Base-by-base conservation (phyloP, 345 rosid genomes). In the Punica granatum region DNA sequence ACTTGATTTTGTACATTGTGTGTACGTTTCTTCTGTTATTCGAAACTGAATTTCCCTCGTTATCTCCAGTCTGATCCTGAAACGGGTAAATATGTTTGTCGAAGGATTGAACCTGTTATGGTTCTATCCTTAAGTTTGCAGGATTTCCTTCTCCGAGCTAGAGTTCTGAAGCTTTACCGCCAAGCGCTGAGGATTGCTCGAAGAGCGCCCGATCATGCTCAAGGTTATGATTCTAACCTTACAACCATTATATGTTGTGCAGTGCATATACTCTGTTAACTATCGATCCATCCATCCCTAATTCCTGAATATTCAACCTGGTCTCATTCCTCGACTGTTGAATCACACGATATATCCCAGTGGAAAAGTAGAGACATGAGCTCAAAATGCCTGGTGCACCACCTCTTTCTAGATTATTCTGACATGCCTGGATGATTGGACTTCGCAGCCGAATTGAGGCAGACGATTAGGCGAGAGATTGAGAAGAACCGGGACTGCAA, bases 91-190 rank as follows among this genome's bases (percentile, higher is more conserved):
- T 7, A 13, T 46, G 10, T 33, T 43, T 12, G 53, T 28, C 35
- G 30, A 58, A 48, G 67, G 80, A 59, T 66, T 67, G 78, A 68
- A 78, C 41, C 77, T n/a, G 73, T 46, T 12, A 87, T 88, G 92
- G 81, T 72, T 76, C 75, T 64, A 36, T 60, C 86, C 72, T 73
- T 86, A 28, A 83, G 84, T 72, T 66, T 90, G 60, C 96, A 87
- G 86, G 89, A 83, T 76, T 93, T 90, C 68, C 83, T 93, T 74
- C 76, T 88, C 48, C 84, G 96, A 5, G 97, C 96, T 68, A 84
- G 92, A 70, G 97, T 86, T 64, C 81, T 93, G 72, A 89, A 87
- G 81, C 81, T 93, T 5, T 93, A 93, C 73, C 77, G 97, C 69
- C 90, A 84, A 76, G 92, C 94, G 1, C 79, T 93, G 23, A 80